A percentile compares a stretch with the other conserved stretches of the same genome.
Evolutionary conservation across 495 filamentous ascomycete genomes (phyloP).

Genomic region (Penicillium nucicola): DNA sequence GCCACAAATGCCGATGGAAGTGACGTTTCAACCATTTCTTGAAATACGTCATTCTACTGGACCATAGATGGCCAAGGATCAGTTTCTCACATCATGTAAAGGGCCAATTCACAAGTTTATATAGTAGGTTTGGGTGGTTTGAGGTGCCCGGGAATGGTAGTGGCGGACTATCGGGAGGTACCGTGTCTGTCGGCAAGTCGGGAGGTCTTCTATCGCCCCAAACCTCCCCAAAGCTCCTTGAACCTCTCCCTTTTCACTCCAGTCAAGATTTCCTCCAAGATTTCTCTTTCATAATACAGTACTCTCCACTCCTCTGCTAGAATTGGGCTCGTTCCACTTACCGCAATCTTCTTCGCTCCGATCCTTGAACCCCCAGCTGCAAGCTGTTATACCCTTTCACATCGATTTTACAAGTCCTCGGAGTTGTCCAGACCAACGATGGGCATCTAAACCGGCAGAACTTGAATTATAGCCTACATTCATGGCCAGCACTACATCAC

Average conservation of each 20-base stretch:
- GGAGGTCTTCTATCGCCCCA: conserved; percentile 13
- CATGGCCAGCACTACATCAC: conserved; percentile 18
- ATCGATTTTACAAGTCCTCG: background rate
- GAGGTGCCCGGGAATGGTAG: background rate
- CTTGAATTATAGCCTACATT: conserved; percentile 14
- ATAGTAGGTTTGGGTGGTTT: background rate
- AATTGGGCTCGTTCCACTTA: no score
- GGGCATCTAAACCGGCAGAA: conserved; percentile 15
- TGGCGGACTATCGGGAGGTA: conserved; percentile 23
- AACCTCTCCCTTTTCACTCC: background rate
- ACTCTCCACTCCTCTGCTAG: no score
- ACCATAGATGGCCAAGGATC: no score
- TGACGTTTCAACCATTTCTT: background rate
- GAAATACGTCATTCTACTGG: no score
- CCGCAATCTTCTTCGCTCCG: no score
- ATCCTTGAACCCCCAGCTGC: no score
- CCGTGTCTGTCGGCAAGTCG: conserved; percentile 26
- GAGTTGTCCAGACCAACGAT: conserved; percentile 12
- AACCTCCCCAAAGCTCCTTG: conserved; percentile 2
- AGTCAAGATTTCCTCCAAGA: no score
- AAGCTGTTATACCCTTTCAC: background rate
- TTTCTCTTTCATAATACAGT: background rate
- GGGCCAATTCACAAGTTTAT: no score
- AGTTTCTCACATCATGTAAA: no score
- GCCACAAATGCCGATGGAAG: conserved; percentile 16